Conservation (phyloP, 1,284 basidiomycete species). For the Malassezia japonica region DNA sequence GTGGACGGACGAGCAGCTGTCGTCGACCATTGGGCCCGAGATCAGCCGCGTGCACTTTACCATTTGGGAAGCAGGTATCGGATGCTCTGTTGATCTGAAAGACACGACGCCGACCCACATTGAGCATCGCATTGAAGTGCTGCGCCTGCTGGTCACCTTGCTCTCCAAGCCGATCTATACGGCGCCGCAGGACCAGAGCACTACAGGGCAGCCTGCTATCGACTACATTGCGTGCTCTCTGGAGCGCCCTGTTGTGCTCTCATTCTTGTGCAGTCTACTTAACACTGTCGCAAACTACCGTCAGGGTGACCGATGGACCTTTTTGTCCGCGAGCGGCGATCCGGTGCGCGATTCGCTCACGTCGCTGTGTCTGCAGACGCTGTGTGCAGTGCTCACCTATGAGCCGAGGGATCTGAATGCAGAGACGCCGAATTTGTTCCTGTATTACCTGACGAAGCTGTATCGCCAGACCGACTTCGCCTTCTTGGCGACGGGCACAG, state of each 20-base stretch:
- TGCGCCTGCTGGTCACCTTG: conserved; percentile 37
- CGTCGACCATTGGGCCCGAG: conserved; percentile 5
- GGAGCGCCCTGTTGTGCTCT: conserved; percentile 28
- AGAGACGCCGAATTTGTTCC: conserved; percentile 25
- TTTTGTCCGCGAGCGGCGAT: conserved; percentile 12
- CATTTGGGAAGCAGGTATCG: conserved; percentile 45
- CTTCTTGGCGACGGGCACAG: conserved; percentile 24
- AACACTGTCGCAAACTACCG: conserved; percentile 32
- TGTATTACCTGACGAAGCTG: conserved; percentile 40
- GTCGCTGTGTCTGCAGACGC: conserved; percentile 30
- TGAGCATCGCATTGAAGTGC: conserved; percentile 31
- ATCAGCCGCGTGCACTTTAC: conserved; percentile 26
- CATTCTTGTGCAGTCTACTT: conserved; percentile 41
- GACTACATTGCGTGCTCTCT: conserved; percentile 24
- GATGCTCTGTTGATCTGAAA: conserved; percentile 31
- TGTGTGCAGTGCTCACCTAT: conserved; percentile 36
- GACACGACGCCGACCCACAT: conserved; percentile 26
- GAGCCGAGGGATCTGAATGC: conserved; percentile 6
- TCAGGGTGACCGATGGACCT: conserved; percentile 16
- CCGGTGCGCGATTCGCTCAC: conserved; percentile 21
- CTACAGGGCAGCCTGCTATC: conserved; percentile 21
- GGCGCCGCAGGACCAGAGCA: conserved; percentile 17
- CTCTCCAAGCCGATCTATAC: conserved; percentile 44
- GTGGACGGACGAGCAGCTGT: conserved; percentile 39
- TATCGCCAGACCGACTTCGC: conserved; percentile 39